Conservation (phyloP, 306 rosid species). For the Cicer yamashitae region DNA sequence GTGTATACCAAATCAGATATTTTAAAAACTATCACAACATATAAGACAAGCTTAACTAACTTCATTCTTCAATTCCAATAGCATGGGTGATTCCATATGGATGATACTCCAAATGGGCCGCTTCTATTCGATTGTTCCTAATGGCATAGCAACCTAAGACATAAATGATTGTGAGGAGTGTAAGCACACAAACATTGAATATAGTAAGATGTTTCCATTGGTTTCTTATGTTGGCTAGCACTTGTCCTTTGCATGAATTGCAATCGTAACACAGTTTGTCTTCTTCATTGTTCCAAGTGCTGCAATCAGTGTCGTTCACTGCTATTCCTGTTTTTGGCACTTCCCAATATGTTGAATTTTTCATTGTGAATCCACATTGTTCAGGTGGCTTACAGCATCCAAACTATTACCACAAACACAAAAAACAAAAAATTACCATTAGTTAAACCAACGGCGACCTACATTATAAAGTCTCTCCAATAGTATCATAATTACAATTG, state of each 20-base stretch:
- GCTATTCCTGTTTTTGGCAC: constrained; percentile 52
- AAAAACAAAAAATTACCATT: not conserved
- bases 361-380: constrained; percentile 62
- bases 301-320: constrained; percentile 56
- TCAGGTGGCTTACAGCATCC: constrained; percentile 86
- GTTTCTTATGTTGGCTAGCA: constrained; percentile 59
- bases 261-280: constrained; percentile 62
- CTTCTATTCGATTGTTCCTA: constrained; percentile 45
- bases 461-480: not conserved
- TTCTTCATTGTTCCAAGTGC: constrained; percentile 56
- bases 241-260: constrained; percentile 79
- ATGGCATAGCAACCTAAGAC: constrained; percentile 70
- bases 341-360: constrained; percentile 67
- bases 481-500: no score
- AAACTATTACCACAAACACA: constrained; percentile 43
- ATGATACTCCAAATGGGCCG: not conserved
- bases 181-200: constrained; percentile 50
- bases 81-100: not conserved
- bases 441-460: not conserved
- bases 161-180: constrained; percentile 53
- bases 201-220: constrained; percentile 67
- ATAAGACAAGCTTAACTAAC: not conserved
- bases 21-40: not conserved
- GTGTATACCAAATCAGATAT: not conserved
- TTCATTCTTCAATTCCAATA: not conserved